A percentile compares a stretch with the other conserved stretches of the same genome.
Conservation (phyloP, 148 eudicot genomes). For the Camellia lanceoleosa region DNA sequence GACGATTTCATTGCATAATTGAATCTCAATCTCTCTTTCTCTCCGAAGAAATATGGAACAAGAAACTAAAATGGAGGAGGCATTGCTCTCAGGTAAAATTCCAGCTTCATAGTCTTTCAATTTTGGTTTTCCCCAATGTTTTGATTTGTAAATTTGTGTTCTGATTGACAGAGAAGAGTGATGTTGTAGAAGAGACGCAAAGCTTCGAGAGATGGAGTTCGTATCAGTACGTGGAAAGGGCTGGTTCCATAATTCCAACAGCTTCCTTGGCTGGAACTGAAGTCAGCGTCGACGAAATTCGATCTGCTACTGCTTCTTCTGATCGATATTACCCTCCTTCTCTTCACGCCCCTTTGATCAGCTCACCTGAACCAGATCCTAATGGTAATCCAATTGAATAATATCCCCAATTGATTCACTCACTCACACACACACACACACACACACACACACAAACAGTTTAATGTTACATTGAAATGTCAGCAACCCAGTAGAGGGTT, state of each 20-base stretch:
- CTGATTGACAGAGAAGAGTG: slow-evolving; percentile 22
- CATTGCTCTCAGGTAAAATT: slow-evolving; percentile 46
- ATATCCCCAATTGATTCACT: not conserved
- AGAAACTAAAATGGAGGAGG: slow-evolving; percentile 34
- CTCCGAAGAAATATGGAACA: slow-evolving; percentile 30
- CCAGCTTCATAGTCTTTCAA: no score
- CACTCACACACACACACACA: not conserved
- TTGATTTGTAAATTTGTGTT: not conserved
- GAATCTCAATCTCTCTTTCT: not conserved
- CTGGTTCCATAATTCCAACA: slow-evolving; percentile 49
- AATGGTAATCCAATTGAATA: slow-evolving; percentile 19
- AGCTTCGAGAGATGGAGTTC: slow-evolving; percentile 42
- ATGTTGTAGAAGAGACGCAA: slow-evolving; percentile 23
- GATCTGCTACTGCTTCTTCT: slow-evolving; percentile 59
- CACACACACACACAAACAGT: not conserved
- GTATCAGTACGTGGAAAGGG: slow-evolving; percentile 69
- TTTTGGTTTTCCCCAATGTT: not conserved
- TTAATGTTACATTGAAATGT: not conserved
- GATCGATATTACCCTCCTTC: slow-evolving; percentile 77
- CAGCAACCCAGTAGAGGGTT: not conserved
- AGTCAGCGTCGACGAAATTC: slow-evolving; percentile 82
- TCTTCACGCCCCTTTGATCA: slow-evolving; percentile 66
- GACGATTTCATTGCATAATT: not conserved
- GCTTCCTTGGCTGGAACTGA: slow-evolving; percentile 47
- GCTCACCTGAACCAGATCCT: slow-evolving; percentile 46